These are phyloP conservation scores for Strobilomyces echinocephalus DNA, from an alignment of 768 basidiomycete species.

Conservation along the genomic window DNA sequence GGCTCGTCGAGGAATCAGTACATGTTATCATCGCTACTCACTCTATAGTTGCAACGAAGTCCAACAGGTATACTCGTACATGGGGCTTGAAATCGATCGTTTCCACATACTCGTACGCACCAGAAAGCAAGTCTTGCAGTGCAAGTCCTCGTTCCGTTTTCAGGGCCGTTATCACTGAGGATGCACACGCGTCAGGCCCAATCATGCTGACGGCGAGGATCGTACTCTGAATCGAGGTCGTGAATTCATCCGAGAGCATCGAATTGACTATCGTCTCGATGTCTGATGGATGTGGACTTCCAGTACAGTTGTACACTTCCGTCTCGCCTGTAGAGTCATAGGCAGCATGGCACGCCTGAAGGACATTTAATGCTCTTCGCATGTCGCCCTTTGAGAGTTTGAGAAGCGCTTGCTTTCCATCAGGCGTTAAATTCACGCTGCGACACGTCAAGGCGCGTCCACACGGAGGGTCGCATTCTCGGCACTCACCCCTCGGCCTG, in stretches of 20 bases:
- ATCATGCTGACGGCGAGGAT: constrained; percentile 3
- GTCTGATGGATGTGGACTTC: constrained; percentile 92
- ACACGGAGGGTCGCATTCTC: background rate
- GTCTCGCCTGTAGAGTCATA: constrained; percentile 85
- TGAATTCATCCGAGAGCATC: constrained; percentile 96
- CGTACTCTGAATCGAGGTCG: constrained; percentile 80
- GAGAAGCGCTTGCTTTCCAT: constrained; percentile 84
- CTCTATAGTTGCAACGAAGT: constrained; percentile 95
- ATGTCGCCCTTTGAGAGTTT: constrained; percentile 98
- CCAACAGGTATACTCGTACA: constrained; percentile 86
- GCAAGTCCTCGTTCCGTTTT: constrained; percentile 93
- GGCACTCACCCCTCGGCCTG: constrained; percentile 72
- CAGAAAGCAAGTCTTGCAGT: constrained; percentile 87
- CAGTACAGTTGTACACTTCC: constrained; percentile 95
- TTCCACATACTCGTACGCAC: constrained; percentile 86
- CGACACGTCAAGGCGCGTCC: constrained; percentile 3
- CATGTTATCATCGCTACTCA: constrained; percentile 37
- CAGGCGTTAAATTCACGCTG: constrained; percentile 81
- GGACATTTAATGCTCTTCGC: constrained; percentile 91
- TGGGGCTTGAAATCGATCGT: constrained; percentile 81
- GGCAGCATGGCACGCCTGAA: constrained; percentile 97
- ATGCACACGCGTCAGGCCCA: background rate
- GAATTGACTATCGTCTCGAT: constrained; percentile 90
- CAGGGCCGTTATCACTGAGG: constrained; percentile 73
- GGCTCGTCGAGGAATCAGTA: background rate